Evolutionary conservation across 306 rosid species (phyloP).

Genomic region (Cicer chorassanicum): DNA sequence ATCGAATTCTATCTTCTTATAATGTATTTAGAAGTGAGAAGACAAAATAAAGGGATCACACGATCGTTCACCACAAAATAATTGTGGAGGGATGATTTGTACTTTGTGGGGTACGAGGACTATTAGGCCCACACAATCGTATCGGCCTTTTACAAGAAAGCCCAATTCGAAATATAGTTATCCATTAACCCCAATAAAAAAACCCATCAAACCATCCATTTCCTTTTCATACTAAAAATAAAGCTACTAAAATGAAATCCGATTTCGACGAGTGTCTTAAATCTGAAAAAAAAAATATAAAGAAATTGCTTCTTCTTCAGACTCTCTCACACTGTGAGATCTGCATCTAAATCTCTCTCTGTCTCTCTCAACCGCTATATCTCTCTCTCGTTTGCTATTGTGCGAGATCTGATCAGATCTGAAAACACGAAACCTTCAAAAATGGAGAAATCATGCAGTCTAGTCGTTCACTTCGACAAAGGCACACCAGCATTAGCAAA

Average conservation of each 20-base stretch:
- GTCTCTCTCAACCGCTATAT: not conserved
- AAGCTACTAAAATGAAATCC: not conserved
- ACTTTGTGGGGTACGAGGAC: no score
- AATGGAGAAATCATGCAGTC: constrained; percentile 92
- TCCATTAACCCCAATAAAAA: no score
- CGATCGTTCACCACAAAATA: no score
- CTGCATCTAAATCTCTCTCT: not conserved
- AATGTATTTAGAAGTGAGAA: no score
- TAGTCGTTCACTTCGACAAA: constrained; percentile 90
- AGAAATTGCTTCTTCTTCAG: not conserved
- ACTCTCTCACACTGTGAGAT: constrained; percentile 1
- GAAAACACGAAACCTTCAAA: constrained; percentile 4
- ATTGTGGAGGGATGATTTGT: no score
- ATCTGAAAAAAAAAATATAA: not conserved
- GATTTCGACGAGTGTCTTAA: not conserved
- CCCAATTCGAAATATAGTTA: no score
- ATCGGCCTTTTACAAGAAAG: no score
- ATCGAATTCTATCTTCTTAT: no score
- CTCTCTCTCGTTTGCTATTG: not conserved
- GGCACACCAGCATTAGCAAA: constrained; percentile 86
- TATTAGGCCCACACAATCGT: no score
- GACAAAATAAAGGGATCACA: no score
- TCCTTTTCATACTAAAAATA: no score
- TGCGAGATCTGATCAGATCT: not conserved
- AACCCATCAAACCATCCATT: no score